phyloP scores from a whole-genome alignment of 2,329 filamentous ascomycete species.

The Penicillium sp. region DNA sequence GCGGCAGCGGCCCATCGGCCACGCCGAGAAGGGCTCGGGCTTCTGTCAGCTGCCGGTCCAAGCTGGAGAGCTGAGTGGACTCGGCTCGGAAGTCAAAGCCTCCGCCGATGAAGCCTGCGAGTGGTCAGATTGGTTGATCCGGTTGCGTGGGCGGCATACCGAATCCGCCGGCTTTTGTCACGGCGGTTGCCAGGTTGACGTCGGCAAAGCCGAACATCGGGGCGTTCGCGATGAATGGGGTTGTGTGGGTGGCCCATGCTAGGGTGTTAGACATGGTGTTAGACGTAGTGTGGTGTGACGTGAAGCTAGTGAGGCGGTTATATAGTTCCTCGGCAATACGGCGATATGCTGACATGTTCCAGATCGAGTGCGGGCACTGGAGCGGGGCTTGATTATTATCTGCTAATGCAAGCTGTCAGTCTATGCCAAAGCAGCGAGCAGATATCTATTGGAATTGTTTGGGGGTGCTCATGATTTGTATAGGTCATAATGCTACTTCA shows the following conservation, averaged over 20 bases:
- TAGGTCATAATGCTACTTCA: too few species aligned
- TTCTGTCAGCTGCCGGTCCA: conserved; percentile 15
- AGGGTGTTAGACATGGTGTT: background rate
- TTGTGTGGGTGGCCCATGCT: conserved; percentile 19
- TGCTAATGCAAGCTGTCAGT: too few species aligned
- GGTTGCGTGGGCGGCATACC: conserved; percentile 8
- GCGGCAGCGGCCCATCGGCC: conserved; percentile 39
- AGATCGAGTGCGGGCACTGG: too few species aligned
- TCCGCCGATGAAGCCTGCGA: conserved; percentile 22
- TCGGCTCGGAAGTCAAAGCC: conserved; percentile 20
- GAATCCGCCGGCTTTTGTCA: conserved; percentile 20
- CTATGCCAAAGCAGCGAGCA: too few species aligned
- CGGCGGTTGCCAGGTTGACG: conserved; percentile 13
- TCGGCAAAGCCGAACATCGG: conserved; percentile 26
- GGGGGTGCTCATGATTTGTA: too few species aligned
- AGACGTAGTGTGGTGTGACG: background rate
- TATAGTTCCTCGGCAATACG: too few species aligned
- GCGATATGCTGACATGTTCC: too few species aligned
- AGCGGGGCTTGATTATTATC: too few species aligned
- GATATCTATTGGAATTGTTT: too few species aligned
- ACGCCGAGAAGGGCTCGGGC: conserved; percentile 9
- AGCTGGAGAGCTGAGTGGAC: conserved; percentile 15
- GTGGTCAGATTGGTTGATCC: background rate
- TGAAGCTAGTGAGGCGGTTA: background rate
- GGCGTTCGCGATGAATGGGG: conserved; percentile 26